These are phyloP conservation scores for Heracleum sosnowskyi DNA, from an alignment of 129 eudicot species.

Conservation along the genomic window DNA sequence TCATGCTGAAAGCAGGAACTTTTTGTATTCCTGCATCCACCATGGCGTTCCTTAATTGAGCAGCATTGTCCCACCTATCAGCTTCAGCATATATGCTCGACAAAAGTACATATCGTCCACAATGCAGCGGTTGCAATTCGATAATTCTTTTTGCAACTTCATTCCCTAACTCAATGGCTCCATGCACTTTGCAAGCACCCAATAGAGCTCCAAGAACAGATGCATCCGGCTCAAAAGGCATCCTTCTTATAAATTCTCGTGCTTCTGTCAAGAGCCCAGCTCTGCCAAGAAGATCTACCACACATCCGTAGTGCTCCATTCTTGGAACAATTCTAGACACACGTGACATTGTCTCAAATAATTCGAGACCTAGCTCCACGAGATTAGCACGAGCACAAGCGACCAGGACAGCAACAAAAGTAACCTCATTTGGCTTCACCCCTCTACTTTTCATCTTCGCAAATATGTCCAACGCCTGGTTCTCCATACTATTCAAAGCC, in stretches of 20 bases:
- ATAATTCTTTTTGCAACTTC: slow-evolving; percentile 43
- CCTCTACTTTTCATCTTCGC: slow-evolving; percentile 33
- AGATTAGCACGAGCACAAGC: slow-evolving; percentile 69
- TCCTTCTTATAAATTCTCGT: slow-evolving; percentile 37
- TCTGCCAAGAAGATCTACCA: slow-evolving; percentile 73
- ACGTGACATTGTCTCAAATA: slow-evolving; percentile 51
- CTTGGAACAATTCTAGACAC: slow-evolving; percentile 36
- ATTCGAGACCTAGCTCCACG: slow-evolving; percentile 47
- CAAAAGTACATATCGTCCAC: slow-evolving; percentile 52
- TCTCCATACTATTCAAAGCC: slow-evolving; percentile 55
- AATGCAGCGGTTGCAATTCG: slow-evolving; percentile 44
- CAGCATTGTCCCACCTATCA: slow-evolving; percentile 60
- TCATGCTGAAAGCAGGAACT: slow-evolving; percentile 51
- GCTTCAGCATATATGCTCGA: slow-evolving; percentile 68
- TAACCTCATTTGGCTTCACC: slow-evolving; percentile 51
- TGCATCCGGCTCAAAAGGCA: slow-evolving; percentile 80
- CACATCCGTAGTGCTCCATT: slow-evolving; percentile 94
- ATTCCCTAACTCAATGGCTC: slow-evolving; percentile 52
- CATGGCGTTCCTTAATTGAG: slow-evolving; percentile 49
- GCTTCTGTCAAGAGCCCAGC: slow-evolving; percentile 72
- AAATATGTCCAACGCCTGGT: slow-evolving; percentile 51
- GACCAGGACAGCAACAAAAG: slow-evolving; percentile 54
- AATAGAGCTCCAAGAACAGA: slow-evolving; percentile 73
- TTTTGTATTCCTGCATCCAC: slow-evolving; percentile 46
- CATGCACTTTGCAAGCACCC: slow-evolving; percentile 85